Evolutionary conservation across 2,329 filamentous ascomycete genomes (phyloP), one percentile per base, ranked within the genome.

Genomic region (Trichoderma oligosporum): DNA sequence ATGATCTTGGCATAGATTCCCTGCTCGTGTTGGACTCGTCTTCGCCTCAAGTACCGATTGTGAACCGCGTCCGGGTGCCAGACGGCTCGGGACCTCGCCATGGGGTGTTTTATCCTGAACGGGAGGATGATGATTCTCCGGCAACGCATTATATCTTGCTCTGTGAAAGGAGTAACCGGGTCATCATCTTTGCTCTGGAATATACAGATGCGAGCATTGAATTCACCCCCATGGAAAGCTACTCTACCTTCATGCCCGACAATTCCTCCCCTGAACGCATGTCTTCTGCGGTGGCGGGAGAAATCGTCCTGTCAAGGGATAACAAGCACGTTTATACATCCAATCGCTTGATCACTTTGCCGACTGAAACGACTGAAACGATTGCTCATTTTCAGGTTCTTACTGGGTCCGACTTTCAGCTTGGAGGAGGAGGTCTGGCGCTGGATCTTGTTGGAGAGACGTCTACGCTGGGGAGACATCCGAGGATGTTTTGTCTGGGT

Each of bases 61-160:
- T 66, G 29, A 71, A 67, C 61, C 66, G 63, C 36, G 64, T 72
- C 39, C 47, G 61, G 3, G 67, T 76, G 55, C 68, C 70, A 7
- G 61, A 68, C 9, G 76, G 75, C 58, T 75, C 73, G 36, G 79
- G 79, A 1, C 79, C 79, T 3, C 77, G 79, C n/a, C 79, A 82
- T 63, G 78, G 76, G 42, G 72, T 72, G 61, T 81, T 79, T 69
- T 74, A 75, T 66, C 72, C 71, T 2, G 56, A 62, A 39, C 35
- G 6, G 1, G 33, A 9, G 2, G 25, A 24, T 9, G 24, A 25
- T 4, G 63, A 62, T 6, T 48, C 63, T 16, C 60, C 60, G 44
- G 70, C 74, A 12, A 75, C 73, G 3, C 77, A 78, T 70, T 81
- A 79, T 71, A 64, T 76, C 20, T 64, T 80, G 22, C 73, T 73